Base-by-base conservation (phyloP, 768 basidiomycete genomes). In the Boletus reticuloceps region DNA sequence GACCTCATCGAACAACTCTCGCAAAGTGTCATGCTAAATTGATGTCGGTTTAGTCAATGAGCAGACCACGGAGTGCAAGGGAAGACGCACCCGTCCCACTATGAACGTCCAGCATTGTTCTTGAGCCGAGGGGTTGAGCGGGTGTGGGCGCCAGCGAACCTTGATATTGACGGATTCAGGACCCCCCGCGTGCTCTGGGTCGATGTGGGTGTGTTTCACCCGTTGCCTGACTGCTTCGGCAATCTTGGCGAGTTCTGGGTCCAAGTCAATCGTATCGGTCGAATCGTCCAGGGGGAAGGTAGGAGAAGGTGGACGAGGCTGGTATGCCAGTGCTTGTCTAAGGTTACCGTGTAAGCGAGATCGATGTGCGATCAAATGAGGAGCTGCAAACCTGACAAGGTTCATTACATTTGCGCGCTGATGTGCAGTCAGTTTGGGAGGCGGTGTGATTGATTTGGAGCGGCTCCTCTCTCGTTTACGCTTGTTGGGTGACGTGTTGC, bases 381-480 rank as follows among this genome's bases (percentile, higher is more conserved):
- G 37, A 43, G 27, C 7, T 25, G 58, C 75, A 51, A 63, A 90
- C 90, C 83, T 78, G 47, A 90, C 80, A 17, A 88, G 69, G 36
- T 79, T 74, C 39, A 78, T 79, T 14, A 87, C 84, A 51, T 77
- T 76, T 60, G 81, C 77, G 1, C 85, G 72, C 52, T 83, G 79
- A 31, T 81, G 73, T 11, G 70, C 64, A 3, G 86, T 73, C 14
- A 91, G 68, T 36, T 74, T 75, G 0, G 89, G 90, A 6, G 89
- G 89, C 3, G 90, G 89, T 0, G 89, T 92, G 38, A 91, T 79
- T 5, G 89, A 92, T 22, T 77, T 73, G 31, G 88, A 90, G 38
- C 84, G 83, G 65, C 82, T 85, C 43, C 84, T 79, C 39, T 72
- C 62, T 38, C 77, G 72, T 52, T 77, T 73, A 54, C 79, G 77